A percentile compares a stretch with the other conserved stretches of the same genome.
Evolutionary conservation across 2,329 filamentous ascomycete genomes (phyloP).

Genomic region (Pyrenophora graminea): DNA sequence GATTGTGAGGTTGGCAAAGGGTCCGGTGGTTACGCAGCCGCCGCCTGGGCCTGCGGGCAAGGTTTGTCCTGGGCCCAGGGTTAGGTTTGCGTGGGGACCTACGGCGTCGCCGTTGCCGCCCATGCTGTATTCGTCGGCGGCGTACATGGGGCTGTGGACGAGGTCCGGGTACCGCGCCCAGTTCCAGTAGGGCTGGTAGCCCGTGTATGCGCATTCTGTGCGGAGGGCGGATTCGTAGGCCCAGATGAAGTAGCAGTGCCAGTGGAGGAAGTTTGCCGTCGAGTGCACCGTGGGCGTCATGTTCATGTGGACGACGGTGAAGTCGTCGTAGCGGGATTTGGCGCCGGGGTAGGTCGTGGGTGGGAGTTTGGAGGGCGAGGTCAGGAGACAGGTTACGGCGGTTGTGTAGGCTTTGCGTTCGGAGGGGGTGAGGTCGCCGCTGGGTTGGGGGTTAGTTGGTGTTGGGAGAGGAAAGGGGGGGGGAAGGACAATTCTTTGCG

Average conservation of each 20-base stretch:
- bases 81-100: slow-evolving; percentile 16
- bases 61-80: slow-evolving; percentile 20
- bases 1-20: slow-evolving; percentile 53
- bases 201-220: slow-evolving; percentile 49
- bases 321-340: slow-evolving; percentile 42
- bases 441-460: slow-evolving; percentile 1
- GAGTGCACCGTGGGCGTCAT: slow-evolving; percentile 36
- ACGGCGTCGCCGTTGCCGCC: slow-evolving; percentile 53
- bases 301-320: slow-evolving; percentile 40
- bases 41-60: slow-evolving; percentile 58
- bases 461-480: no score
- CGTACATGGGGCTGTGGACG: slow-evolving; percentile 58
- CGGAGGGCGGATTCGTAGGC: slow-evolving; percentile 49
- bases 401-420: slow-evolving; percentile 41
- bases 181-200: slow-evolving; percentile 56
- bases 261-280: slow-evolving; percentile 43
- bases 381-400: slow-evolving; percentile 40
- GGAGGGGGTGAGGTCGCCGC: slow-evolving; percentile 33
- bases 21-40: slow-evolving; percentile 59
- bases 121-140: slow-evolving; percentile 56
- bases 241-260: slow-evolving; percentile 52
- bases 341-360: slow-evolving; percentile 36
- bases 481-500: slow-evolving; percentile 51
- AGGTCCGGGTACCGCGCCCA: slow-evolving; percentile 56
- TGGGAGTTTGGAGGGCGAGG: slow-evolving; percentile 33